Conservation (phyloP, 176 grass and related monocot genomes). For the Stipa capillata region DNA sequence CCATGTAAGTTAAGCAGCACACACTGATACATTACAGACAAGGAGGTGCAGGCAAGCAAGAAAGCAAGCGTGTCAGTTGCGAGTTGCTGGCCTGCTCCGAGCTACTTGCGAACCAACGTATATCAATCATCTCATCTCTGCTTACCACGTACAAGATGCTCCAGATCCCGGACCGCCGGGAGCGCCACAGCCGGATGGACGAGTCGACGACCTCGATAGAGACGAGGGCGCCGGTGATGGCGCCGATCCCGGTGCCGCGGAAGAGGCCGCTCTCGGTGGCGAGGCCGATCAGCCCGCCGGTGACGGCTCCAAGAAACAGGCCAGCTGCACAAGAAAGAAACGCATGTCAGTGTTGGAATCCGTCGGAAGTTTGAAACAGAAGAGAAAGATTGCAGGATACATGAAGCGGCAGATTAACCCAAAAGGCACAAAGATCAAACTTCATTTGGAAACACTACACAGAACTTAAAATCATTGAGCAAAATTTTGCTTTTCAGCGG, state of each 20-base stretch:
- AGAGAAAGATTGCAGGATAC: neutral
- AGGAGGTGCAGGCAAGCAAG: neutral
- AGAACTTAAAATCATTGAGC: neutral
- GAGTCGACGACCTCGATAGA: conserved; percentile 91
- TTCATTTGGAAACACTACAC: neutral
- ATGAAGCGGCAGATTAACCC: neutral
- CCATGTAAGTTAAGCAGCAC: neutral
- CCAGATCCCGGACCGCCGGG: conserved; percentile 63
- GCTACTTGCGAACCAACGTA: neutral
- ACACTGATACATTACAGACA: neutral
- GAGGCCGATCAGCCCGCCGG: conserved; percentile 72
- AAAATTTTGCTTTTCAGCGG: neutral
- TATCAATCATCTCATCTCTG: neutral
- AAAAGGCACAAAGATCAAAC: neutral
- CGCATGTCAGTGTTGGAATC: neutral
- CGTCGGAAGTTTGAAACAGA: neutral
- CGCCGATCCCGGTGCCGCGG: conserved; percentile 77
- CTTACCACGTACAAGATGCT: conserved; percentile 85
- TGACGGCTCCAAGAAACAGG: conserved; percentile 65
- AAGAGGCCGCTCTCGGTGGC: conserved; percentile 88
- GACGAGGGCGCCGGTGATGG: conserved; percentile 77
- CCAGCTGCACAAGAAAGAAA: conserved; percentile 41
- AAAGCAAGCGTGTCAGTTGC: conserved; percentile 12
- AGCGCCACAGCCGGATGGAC: conserved; percentile 64
- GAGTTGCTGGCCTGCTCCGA: conserved; percentile 30